Base-by-base conservation (phyloP, 2,329 filamentous ascomycete species). In the Nigrospora oryzae region DNA sequence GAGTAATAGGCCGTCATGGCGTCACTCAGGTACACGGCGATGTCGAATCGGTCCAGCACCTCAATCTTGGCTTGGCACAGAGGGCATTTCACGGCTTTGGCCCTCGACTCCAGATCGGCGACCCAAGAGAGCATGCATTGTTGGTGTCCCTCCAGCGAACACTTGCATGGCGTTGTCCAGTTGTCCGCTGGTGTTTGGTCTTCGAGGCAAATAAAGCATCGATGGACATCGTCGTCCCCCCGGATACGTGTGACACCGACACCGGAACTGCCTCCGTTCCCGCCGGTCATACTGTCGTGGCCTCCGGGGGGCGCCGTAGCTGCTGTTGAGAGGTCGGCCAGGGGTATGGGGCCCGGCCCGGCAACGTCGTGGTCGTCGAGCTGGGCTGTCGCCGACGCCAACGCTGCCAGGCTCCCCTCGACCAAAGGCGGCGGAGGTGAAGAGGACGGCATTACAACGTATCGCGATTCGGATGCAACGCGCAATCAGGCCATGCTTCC, bases 161-260 rank as follows among this genome's bases (percentile, higher is more conserved):
- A 98, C 1, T 84, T 85, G 61, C 93, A 98, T 2, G 93, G 90
- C 44, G 85, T 86, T 38, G 88, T 82, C 91, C 93, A 98, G 44
- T 69, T 63, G 16, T 67, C 63, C 11, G 61, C 64, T 35, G 79
- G 71, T 23, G 68, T 67, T 50, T 80, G 69, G 41, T 79, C 79
- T 50, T 69, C 71, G 30, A 82, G 70, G 58, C 80, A 84, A 55
- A 84, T 79, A 64, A 81, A 84, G 68, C 80, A 84, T 56, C 68
- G 70, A 41, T 67, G 66, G 23, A 56, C 57, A 12, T 52, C 53
- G 19, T 48, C 11, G 45, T n/a, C n/a, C n/a, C n/a, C n/a, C n/a
- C n/a, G n/a, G n/a, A n/a, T n/a, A n/a, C n/a, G n/a, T n/a, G n/a
- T n/a, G n/a, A n/a, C n/a, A n/a, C n/a, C n/a, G n/a, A n/a, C n/a